These are phyloP conservation scores for Starmerella bombicola DNA, from an alignment of 805 yeast genomes.

Conservation along the genomic window DNA sequence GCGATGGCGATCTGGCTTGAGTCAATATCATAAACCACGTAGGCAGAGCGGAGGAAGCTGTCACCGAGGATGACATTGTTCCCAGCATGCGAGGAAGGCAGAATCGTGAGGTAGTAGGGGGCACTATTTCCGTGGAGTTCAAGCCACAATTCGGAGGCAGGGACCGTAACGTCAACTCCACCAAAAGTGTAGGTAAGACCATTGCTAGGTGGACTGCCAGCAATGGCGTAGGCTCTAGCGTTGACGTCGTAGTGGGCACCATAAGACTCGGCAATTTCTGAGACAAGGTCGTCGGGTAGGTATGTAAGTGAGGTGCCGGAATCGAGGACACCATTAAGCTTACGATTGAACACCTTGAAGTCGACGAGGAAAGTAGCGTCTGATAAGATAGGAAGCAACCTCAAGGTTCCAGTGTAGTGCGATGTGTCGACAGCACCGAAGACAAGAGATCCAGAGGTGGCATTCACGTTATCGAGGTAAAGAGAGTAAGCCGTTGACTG, in stretches of 20 bases:
- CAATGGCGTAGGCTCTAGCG: conserved; percentile 7
- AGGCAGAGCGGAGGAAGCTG: conserved; percentile 48
- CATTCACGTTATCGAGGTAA: conserved; percentile 31
- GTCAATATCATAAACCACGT: conserved; percentile 54
- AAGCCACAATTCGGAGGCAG: conserved; percentile 19
- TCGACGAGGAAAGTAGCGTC: conserved; percentile 8
- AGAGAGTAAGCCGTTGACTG: conserved; percentile 36
- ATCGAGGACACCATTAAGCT: conserved; percentile 30
- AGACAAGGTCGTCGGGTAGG: conserved; percentile 28
- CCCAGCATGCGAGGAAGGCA: conserved; percentile 14
- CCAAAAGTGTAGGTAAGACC: conserved; percentile 17
- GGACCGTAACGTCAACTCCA: conserved; percentile 19
- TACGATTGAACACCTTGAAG: conserved; percentile 10
- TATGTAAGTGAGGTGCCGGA: conserved; percentile 40
- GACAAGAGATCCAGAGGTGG: conserved; percentile 18
- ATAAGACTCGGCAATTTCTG: conserved; percentile 6
- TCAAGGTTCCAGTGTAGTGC: conserved; percentile 41
- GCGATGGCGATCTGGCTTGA: conserved; percentile 45
- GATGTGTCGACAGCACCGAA: conserved; percentile 62
- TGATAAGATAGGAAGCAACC: conserved; percentile 2
- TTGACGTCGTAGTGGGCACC: conserved; percentile 8
- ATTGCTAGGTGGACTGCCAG: background rate
- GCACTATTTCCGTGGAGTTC: conserved; percentile 1
- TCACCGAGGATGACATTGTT: conserved; percentile 44
- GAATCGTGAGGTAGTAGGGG: conserved; percentile 6